Evolutionary conservation across 2,329 filamentous ascomycete species (phyloP).

Genomic region (Gremmenia infestans): DNA sequence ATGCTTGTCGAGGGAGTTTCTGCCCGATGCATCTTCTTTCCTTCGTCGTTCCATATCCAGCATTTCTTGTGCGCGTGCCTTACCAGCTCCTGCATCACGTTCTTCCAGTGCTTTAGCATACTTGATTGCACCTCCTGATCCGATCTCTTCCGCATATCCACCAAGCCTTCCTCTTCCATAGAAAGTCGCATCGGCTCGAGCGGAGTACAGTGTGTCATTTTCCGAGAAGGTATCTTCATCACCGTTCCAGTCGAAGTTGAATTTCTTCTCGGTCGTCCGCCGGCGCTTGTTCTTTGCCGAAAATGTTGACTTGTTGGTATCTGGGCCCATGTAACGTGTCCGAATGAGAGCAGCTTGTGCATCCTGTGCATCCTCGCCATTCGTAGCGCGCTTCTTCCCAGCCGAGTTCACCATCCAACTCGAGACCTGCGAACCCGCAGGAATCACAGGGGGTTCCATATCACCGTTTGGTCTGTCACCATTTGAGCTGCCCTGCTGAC

Average conservation of each 20-base stretch:
- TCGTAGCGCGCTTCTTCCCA: conserved; percentile 33
- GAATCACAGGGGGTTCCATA: conserved; percentile 29
- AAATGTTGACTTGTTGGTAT: conserved; percentile 81
- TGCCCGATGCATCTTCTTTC: conserved; percentile 64
- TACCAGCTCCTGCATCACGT: conserved; percentile 70
- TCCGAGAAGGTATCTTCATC: conserved; percentile 87
- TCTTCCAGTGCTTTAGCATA: conserved; percentile 67
- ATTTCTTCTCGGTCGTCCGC: conserved; percentile 91
- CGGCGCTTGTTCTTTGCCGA: conserved; percentile 94
- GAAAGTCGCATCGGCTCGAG: conserved; percentile 61
- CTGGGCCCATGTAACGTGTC: conserved; percentile 85
- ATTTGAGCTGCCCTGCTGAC: background rate
- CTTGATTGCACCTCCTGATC: conserved; percentile 50
- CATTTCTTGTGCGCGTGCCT: conserved; percentile 70
- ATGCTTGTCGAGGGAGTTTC: conserved; percentile 80
- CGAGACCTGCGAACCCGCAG: conserved; percentile 26
- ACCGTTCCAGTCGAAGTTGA: conserved; percentile 97
- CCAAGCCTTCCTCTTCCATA: conserved; percentile 64
- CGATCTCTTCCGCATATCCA: conserved; percentile 56
- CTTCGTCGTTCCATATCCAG: conserved; percentile 79
- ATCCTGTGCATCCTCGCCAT: conserved; percentile 60
- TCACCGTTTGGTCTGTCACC: conserved; percentile 10
- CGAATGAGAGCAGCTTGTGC: conserved; percentile 71
- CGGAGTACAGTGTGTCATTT: conserved; percentile 76
- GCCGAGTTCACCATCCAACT: conserved; percentile 30